phyloP scores from a whole-genome alignment of 306 rosid genomes.

The Spatholobus suberectus region DNA sequence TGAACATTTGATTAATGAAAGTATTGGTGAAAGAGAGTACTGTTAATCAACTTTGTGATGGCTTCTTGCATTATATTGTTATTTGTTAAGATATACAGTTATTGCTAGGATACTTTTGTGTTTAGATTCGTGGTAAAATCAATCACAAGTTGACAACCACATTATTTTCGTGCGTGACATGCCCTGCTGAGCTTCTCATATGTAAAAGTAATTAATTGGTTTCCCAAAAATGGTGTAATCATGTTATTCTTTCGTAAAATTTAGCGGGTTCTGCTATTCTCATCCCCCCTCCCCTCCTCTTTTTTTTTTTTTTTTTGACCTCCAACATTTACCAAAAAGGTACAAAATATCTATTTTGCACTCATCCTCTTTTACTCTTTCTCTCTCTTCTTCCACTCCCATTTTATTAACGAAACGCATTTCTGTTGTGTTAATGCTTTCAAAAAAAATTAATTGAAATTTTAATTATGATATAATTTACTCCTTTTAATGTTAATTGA shows the following conservation, averaged over 20 bases:
- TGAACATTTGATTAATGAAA: slow-evolving; percentile 3
- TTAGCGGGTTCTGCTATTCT: no score
- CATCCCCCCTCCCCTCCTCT: no score
- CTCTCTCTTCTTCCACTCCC: no score
- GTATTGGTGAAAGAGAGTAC: background rate
- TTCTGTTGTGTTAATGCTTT: no score
- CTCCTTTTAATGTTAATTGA: no score
- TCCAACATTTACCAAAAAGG: no score
- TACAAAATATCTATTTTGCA: no score
- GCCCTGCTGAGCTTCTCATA: background rate
- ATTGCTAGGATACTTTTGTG: background rate
- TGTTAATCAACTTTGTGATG: background rate
- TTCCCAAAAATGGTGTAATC: background rate
- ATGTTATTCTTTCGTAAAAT: background rate
- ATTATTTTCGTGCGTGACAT: background rate
- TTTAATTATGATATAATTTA: no score
- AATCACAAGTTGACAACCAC: background rate
- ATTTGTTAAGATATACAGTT: background rate
- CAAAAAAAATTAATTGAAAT: no score
- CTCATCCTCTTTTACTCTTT: no score
- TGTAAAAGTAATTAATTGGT: background rate
- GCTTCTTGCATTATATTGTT: background rate
- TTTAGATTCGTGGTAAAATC: background rate
- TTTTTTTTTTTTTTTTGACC: no score
- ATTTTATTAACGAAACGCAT: no score